Conservation (phyloP, 371 early-diverging fungal species). For the Mucor indicus region DNA sequence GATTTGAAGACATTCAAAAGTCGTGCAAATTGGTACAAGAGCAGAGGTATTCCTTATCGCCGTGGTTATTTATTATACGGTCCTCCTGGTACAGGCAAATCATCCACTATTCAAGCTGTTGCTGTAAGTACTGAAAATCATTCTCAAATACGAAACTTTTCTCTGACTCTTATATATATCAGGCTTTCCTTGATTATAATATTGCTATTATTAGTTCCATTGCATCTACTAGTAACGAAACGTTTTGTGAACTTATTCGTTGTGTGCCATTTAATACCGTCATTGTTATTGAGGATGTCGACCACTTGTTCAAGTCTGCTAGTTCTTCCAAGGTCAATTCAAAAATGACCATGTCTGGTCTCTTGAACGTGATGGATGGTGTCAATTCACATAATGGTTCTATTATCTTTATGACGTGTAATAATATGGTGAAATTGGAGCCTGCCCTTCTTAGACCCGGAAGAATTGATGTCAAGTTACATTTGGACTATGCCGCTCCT, state of each 20-base stretch:
- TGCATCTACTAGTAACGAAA: slow-evolving; percentile 81
- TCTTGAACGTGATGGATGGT: slow-evolving; percentile 84
- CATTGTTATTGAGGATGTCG: slow-evolving; percentile 95
- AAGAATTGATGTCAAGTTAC: slow-evolving; percentile 88
- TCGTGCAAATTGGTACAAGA: slow-evolving; percentile 71
- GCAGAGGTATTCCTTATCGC: slow-evolving; percentile 89
- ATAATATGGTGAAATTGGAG: slow-evolving; percentile 89
- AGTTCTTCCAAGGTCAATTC: slow-evolving; percentile 33
- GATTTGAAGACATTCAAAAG: slow-evolving; percentile 34
- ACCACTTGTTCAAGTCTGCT: slow-evolving; percentile 51
- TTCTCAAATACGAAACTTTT: no score
- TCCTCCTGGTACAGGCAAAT: slow-evolving; percentile 98
- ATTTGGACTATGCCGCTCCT: slow-evolving; percentile 75
- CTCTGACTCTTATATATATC: no score
- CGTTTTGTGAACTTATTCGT: slow-evolving; percentile 76
- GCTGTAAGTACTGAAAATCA: slow-evolving; percentile 70
- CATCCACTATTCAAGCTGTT: slow-evolving; percentile 92
- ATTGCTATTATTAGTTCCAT: slow-evolving; percentile 86
- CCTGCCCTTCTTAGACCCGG: slow-evolving; percentile 96
- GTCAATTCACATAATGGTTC: slow-evolving; percentile 63
- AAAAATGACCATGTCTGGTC: slow-evolving; percentile 23
- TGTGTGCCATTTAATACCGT: slow-evolving; percentile 86
- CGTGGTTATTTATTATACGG: slow-evolving; percentile 96
- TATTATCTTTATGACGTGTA: slow-evolving; percentile 96
- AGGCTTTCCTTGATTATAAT: slow-evolving; percentile 74